These are phyloP conservation scores for Arabidopsis lyrata DNA, from an alignment of 441 rosid species.

Conservation along the genomic window DNA sequence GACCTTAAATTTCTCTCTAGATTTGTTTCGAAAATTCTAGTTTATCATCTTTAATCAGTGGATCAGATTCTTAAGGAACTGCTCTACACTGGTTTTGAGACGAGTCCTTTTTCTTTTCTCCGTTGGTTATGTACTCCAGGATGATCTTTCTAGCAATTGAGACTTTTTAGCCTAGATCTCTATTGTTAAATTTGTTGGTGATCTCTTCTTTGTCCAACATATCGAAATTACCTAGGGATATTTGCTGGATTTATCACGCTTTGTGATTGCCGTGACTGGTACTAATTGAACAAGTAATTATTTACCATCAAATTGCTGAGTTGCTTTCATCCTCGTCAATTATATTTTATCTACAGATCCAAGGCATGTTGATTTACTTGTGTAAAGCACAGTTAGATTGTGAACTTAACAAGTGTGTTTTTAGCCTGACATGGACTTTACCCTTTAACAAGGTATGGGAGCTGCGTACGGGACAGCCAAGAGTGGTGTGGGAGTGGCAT, in stretches of 20 bases:
- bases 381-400: neutral
- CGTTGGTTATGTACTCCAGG: too few relatives aligned
- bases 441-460: constrained; percentile 45
- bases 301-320: neutral
- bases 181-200: neutral
- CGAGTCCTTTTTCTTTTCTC: too few relatives aligned
- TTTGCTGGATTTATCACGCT: neutral
- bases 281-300: neutral
- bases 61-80: constrained; percentile 2
- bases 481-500: constrained; percentile 52
- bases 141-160: too few relatives aligned
- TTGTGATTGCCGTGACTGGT: neutral
- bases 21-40: constrained; percentile 9
- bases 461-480: constrained; percentile 48
- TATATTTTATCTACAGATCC: neutral
- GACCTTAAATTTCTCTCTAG: neutral
- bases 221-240: neutral
- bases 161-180: constrained; percentile 25
- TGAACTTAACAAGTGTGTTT: constrained; percentile 16
- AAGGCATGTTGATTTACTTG: constrained; percentile 8
- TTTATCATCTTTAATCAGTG: neutral
- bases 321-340: constrained; percentile 5
- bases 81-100: too few relatives aligned
- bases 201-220: neutral
- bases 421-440: constrained; percentile 15